phyloP scores from a whole-genome alignment of 352 stramenopile genomes.

The Phytophthora litchii region DNA sequence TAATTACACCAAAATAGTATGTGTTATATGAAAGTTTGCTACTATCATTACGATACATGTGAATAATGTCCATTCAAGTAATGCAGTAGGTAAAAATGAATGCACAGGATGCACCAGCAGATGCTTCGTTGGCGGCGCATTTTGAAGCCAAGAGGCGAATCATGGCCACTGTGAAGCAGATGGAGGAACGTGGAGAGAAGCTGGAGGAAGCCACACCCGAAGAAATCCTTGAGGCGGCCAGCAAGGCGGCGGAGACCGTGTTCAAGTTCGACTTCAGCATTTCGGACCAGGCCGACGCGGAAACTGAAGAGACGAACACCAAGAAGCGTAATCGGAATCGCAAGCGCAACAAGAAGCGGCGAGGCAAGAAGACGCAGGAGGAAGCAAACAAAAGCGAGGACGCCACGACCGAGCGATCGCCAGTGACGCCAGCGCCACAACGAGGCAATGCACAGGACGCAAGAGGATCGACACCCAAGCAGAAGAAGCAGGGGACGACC shows the following conservation, averaged over 20 bases:
- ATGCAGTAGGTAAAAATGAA: conserved; percentile 24
- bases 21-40: background rate
- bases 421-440: conserved; percentile 23
- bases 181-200: conserved; percentile 35
- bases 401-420: conserved; percentile 8
- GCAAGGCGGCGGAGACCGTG: conserved; percentile 33
- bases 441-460: conserved; percentile 17
- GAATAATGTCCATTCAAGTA: conserved; percentile 2
- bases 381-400: conserved; percentile 15
- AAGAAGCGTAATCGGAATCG: conserved; percentile 40
- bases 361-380: conserved; percentile 18
- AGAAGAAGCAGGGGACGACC: conserved; percentile 11
- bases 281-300: background rate
- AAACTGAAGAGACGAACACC: conserved; percentile 4
- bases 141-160: conserved; percentile 56
- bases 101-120: conserved; percentile 31
- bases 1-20: too few species aligned
- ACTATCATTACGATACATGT: background rate
- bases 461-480: conserved; percentile 6
- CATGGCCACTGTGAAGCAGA: conserved; percentile 34
- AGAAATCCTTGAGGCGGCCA: conserved; percentile 34
- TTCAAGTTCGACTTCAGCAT: conserved; percentile 65
- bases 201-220: conserved; percentile 40
- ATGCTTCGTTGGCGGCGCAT: conserved; percentile 45
- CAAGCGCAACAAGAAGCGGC: conserved; percentile 38